phyloP scores from a whole-genome alignment of 257 asterid genomes.

The Solanum neorickii region DNA sequence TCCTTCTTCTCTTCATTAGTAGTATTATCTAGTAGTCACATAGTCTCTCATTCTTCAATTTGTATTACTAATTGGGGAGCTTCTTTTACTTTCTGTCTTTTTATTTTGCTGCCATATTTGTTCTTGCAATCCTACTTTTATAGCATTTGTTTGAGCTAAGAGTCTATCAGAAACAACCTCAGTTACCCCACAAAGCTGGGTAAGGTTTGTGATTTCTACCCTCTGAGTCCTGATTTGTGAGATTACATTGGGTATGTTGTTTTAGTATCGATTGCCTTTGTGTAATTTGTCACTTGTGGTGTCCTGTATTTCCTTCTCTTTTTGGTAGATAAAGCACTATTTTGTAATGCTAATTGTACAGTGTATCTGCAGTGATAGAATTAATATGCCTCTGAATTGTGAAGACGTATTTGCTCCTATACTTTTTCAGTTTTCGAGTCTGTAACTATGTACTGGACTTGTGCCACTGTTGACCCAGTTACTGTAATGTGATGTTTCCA shows the following conservation, averaged over 20 bases:
- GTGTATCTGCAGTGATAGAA: neutral
- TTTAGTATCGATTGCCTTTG: neutral
- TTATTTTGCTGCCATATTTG: neutral
- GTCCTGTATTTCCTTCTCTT: neutral
- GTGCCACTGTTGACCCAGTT: neutral
- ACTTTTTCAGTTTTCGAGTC: neutral
- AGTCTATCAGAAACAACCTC: neutral
- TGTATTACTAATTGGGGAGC: neutral
- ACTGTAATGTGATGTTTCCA: neutral
- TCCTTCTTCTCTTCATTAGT: neutral
- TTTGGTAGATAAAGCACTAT: neutral
- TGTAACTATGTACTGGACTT: neutral
- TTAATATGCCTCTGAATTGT: neutral
- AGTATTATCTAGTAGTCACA: neutral
- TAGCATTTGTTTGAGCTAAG: neutral
- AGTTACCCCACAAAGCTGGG: neutral
- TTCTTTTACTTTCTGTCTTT: neutral
- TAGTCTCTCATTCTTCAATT: neutral
- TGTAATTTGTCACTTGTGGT: neutral
- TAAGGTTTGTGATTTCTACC: neutral
- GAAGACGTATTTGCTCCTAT: neutral
- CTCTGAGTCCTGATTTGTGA: neutral
- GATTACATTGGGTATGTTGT: neutral
- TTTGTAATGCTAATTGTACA: neutral
- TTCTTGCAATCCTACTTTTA: neutral